Conservation (phyloP, 441 rosid species). For the Francoa sonchifolia region DNA sequence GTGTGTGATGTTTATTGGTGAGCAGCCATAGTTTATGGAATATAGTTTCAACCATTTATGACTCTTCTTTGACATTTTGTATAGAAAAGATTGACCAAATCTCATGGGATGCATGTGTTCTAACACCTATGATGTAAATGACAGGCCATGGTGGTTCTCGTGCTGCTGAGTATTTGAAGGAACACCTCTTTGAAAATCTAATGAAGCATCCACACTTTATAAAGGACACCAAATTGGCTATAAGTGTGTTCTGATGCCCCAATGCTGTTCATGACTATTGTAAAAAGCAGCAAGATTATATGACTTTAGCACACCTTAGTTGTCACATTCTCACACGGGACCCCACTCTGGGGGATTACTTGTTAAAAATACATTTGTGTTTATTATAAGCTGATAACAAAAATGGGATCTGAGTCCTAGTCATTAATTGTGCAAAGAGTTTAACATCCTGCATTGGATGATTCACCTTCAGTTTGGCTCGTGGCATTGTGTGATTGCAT, state of each 20-base stretch:
- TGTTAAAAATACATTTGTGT: no score
- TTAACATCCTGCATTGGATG: background rate
- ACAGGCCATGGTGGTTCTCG: constrained; percentile 99
- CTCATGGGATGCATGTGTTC: no score
- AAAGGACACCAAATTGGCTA: constrained; percentile 63
- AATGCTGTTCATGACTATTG: background rate
- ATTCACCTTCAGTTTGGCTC: constrained; percentile 6
- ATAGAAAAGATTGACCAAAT: no score
- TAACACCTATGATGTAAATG: no score
- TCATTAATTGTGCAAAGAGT: constrained; percentile 2
- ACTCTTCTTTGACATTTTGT: no score
- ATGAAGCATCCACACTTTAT: constrained; percentile 76
- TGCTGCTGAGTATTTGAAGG: constrained; percentile 91
- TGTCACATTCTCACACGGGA: no score
- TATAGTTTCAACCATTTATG: no score
- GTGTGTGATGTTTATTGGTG: no score
- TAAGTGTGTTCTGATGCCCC: constrained; percentile 41
- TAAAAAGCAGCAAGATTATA: constrained; percentile 8
- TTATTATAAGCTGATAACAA: no score
- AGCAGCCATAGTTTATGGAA: no score
- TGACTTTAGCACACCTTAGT: constrained; percentile 1
- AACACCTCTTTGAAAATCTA: constrained; percentile 83
- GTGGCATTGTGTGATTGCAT: constrained; percentile 5
- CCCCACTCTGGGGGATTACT: no score
- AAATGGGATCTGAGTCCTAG: no score